A percentile compares a stretch with the other conserved stretches of the same genome.
phyloP scores from a whole-genome alignment of 2,329 filamentous ascomycete genomes.

The Periglandula ipomoeae region DNA sequence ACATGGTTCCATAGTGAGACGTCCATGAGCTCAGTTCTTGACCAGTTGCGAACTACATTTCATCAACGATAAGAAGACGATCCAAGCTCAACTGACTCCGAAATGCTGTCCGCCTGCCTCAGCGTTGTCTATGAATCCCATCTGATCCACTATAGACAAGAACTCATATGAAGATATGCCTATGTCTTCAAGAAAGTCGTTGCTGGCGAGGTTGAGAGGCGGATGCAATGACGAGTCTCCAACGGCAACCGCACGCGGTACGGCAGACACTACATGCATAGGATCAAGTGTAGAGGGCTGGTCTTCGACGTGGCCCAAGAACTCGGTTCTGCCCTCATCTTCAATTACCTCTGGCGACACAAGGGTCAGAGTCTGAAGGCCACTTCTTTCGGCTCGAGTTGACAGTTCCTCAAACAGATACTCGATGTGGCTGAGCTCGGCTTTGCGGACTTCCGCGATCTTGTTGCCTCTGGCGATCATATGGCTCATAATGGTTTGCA shows the following conservation, averaged over 20 bases:
- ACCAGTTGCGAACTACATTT: too few species aligned
- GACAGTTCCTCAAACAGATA: background rate
- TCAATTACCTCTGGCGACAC: background rate
- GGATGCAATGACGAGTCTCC: conserved; percentile 19
- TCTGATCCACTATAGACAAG: conserved; percentile 27
- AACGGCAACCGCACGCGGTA: conserved; percentile 7
- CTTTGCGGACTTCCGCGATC: conserved; percentile 15
- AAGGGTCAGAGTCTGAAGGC: background rate
- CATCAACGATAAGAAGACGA: too few species aligned
- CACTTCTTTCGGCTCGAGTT: background rate
- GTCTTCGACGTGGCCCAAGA: background rate
- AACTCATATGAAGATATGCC: conserved; percentile 31
- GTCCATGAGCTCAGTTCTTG: too few species aligned
- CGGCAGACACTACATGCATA: background rate
- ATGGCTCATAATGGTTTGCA: conserved; percentile 22
- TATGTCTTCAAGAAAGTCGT: conserved; percentile 20
- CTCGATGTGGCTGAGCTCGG: background rate
- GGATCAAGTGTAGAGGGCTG: background rate
- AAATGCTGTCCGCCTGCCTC: background rate
- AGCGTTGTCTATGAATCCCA: conserved; percentile 8
- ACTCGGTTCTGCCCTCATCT: background rate
- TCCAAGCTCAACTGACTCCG: too few species aligned
- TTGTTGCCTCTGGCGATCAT: conserved; percentile 25
- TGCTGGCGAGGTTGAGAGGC: background rate
- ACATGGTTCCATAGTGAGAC: too few species aligned